Percentiles rank a stretch among this genome's conserved stretches.
These are phyloP conservation scores for Podaxis sp. DNA, from an alignment of 768 basidiomycete genomes.

Conservation along the genomic window DNA sequence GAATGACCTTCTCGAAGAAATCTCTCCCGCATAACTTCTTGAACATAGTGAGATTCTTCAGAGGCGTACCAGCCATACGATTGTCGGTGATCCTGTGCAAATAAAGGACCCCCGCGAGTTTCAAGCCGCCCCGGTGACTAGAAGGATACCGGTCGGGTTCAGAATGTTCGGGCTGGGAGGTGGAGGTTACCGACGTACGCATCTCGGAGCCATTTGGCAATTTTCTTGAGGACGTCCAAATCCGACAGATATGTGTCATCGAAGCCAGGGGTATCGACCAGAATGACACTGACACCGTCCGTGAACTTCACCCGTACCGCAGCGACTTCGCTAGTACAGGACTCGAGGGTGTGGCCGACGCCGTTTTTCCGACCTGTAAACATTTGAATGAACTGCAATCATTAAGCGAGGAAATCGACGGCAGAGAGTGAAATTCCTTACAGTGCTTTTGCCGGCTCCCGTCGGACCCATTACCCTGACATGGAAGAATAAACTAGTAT, in stretches of 20 bases:
- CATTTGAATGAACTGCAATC: neutral
- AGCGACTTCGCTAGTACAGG: neutral
- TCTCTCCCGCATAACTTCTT: slow-evolving; percentile 12
- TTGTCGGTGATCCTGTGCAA: slow-evolving; percentile 15
- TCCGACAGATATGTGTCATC: slow-evolving; percentile 17
- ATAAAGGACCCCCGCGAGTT: slow-evolving; percentile 16
- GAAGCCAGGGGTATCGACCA: slow-evolving; percentile 19
- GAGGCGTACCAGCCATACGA: slow-evolving; percentile 15
- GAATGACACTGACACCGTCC: neutral
- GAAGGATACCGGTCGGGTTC: neutral
- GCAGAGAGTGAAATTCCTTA: neutral
- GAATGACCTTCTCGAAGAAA: slow-evolving; percentile 9
- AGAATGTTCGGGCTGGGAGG: neutral
- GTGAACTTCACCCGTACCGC: neutral
- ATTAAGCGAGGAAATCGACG: neutral
- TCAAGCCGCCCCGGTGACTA: slow-evolving; percentile 18
- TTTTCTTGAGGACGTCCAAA: slow-evolving; percentile 15
- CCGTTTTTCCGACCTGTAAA: neutral
- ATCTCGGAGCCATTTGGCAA: slow-evolving; percentile 15
- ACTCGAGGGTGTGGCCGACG: slow-evolving; percentile 8
- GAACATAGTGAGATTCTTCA: slow-evolving; percentile 15
- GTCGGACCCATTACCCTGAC: slow-evolving; percentile 14
- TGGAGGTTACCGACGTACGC: neutral
- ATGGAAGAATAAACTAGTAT: neutral
- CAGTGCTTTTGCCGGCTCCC: slow-evolving; percentile 14